phyloP scores from a whole-genome alignment of 345 rosid genomes.

The Dipteronia sinensis region DNA sequence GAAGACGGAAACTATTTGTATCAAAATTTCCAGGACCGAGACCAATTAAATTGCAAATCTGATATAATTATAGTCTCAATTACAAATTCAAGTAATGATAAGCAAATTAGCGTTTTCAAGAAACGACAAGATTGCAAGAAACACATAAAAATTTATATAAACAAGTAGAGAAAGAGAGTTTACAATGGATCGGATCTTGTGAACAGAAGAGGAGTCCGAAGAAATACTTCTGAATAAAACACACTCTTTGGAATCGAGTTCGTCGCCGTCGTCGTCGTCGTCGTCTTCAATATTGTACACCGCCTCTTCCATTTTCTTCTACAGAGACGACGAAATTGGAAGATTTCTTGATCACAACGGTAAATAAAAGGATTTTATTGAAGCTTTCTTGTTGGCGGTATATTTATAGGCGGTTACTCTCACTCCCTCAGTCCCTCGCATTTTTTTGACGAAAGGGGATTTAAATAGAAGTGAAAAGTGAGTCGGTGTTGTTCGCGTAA shows the following conservation, averaged over 20 bases:
- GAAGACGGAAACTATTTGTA: neutral
- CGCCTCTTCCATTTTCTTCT: slow-evolving; percentile 32
- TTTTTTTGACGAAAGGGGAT: neutral
- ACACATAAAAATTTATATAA: neutral
- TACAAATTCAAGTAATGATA: no score
- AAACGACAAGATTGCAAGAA: neutral
- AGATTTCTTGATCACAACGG: neutral
- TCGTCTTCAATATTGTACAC: slow-evolving; percentile 57
- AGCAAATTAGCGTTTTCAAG: neutral
- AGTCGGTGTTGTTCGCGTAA: no score
- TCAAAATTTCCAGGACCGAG: neutral
- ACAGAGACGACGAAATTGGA: neutral
- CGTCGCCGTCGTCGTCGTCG: slow-evolving; percentile 27
- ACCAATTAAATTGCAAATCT: neutral
- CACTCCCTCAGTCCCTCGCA: no score
- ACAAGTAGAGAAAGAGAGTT: slow-evolving; percentile 11
- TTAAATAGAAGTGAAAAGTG: neutral
- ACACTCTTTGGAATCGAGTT: slow-evolving; percentile 64
- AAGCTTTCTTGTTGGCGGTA: no score
- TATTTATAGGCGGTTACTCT: neutral
- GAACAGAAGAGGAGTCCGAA: slow-evolving; percentile 64
- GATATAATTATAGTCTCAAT: neutral
- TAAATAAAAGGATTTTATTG: neutral
- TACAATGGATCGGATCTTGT: slow-evolving; percentile 85
- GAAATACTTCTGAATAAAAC: slow-evolving; percentile 73